phyloP scores from a whole-genome alignment of 1,284 basidiomycete genomes.

The Melampsora americana region DNA sequence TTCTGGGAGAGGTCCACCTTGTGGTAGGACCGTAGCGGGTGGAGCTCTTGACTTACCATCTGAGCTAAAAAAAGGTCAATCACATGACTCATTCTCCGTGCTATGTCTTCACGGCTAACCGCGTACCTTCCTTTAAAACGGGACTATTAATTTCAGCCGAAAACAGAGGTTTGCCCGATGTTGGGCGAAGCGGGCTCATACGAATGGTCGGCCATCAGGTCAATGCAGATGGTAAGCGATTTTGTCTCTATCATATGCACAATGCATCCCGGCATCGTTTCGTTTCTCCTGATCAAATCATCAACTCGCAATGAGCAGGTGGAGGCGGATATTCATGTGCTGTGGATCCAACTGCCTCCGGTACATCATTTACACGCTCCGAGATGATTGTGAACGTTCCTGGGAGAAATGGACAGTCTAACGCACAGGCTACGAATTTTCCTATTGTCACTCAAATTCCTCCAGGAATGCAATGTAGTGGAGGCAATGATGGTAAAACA shows the following conservation, averaged over 20 bases:
- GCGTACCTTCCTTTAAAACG: neutral
- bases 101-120: neutral
- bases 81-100: neutral
- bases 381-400: neutral
- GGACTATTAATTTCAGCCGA: neutral
- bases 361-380: neutral
- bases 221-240: neutral
- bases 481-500: neutral
- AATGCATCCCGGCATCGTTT: too few species aligned
- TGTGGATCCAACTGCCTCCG: neutral
- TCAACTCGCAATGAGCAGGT: neutral
- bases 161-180: neutral
- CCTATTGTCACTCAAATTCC: neutral
- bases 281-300: neutral
- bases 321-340: neutral
- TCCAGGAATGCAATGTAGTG: neutral
- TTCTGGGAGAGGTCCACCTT: neutral
- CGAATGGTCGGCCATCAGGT: neutral
- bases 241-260: neutral
- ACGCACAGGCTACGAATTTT: neutral
- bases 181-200: neutral
- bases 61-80: neutral
- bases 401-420: neutral
- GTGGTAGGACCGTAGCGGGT: neutral
- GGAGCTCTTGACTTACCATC: neutral